Evolutionary conservation across 495 filamentous ascomycete species (phyloP).

Genomic region (Penicillium roqueforti): DNA sequence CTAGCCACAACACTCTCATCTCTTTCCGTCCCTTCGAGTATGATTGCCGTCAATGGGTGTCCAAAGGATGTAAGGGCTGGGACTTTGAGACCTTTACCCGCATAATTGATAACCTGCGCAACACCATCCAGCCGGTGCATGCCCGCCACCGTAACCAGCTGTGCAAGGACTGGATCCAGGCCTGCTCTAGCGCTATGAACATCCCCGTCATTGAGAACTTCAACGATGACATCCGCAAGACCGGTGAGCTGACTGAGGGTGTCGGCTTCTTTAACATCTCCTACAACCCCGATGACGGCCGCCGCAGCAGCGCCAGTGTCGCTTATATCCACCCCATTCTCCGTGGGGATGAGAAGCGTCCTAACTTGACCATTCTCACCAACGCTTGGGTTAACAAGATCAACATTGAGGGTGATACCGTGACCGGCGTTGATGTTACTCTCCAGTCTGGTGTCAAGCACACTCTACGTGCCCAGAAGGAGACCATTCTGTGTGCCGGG

Average conservation of each 20-base stretch:
- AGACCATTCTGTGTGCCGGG: constrained; percentile 75
- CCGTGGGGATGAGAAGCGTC: constrained; percentile 65
- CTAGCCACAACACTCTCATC: constrained; percentile 82
- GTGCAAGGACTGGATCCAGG: constrained; percentile 76
- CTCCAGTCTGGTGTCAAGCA: constrained; percentile 60
- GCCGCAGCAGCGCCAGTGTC: constrained; percentile 73
- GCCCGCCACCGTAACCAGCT: constrained; percentile 73
- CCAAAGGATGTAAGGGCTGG: constrained; percentile 71
- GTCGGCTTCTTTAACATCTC: constrained; percentile 82
- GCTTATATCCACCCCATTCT: constrained; percentile 86
- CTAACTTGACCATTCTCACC: constrained; percentile 75
- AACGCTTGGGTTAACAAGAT: constrained; percentile 75
- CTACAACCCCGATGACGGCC: constrained; percentile 77
- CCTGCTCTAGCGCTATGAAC: constrained; percentile 65
- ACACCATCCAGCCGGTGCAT: constrained; percentile 77
- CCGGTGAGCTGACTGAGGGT: constrained; percentile 62
- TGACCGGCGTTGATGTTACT: constrained; percentile 62
- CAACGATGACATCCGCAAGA: constrained; percentile 68
- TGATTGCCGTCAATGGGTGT: constrained; percentile 69
- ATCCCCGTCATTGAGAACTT: constrained; percentile 77
- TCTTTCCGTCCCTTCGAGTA: constrained; percentile 80
- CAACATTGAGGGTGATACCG: constrained; percentile 58
- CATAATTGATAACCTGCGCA: constrained; percentile 68
- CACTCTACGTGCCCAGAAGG: constrained; percentile 56
- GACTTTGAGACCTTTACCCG: constrained; percentile 73